phyloP scores from a whole-genome alignment of 1,284 basidiomycete genomes.

The Ceratobasidium sp. region DNA sequence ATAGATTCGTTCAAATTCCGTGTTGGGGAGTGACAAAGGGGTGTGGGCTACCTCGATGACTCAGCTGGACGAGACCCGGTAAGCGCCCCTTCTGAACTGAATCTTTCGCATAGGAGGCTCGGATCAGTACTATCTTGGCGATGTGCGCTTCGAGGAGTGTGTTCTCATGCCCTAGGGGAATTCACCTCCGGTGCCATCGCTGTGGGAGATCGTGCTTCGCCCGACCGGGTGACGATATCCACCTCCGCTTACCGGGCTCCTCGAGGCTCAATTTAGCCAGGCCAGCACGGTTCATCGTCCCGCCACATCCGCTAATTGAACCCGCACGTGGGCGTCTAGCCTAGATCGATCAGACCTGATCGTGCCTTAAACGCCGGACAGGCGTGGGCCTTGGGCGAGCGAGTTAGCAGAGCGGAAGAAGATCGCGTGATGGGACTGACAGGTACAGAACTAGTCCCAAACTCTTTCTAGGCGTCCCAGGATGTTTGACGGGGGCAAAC shows the following conservation, averaged over 20 bases:
- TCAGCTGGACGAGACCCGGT: not conserved
- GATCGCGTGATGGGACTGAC: not conserved
- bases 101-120: not conserved
- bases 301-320: conserved; percentile 6
- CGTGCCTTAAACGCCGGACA: conserved; percentile 9
- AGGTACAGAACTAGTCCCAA: not conserved
- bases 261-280: not conserved
- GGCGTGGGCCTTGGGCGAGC: not conserved
- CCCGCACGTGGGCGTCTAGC: not conserved
- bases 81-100: not conserved
- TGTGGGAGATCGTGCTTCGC: not conserved
- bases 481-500: not conserved
- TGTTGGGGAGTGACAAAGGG: not conserved
- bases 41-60: not conserved
- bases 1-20: not conserved
- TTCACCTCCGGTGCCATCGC: not conserved
- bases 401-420: not conserved
- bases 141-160: not conserved
- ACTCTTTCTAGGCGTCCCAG: not conserved
- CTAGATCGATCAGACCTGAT: not conserved
- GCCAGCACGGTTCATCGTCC: not conserved
- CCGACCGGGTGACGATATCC: not conserved
- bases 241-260: not conserved
- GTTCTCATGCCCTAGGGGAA: not conserved
- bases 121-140: not conserved